Percentiles rank a stretch among this genome's conserved stretches.
Conservation (phyloP, 805 yeast genomes). For the Cyberlindnera maritima region DNA sequence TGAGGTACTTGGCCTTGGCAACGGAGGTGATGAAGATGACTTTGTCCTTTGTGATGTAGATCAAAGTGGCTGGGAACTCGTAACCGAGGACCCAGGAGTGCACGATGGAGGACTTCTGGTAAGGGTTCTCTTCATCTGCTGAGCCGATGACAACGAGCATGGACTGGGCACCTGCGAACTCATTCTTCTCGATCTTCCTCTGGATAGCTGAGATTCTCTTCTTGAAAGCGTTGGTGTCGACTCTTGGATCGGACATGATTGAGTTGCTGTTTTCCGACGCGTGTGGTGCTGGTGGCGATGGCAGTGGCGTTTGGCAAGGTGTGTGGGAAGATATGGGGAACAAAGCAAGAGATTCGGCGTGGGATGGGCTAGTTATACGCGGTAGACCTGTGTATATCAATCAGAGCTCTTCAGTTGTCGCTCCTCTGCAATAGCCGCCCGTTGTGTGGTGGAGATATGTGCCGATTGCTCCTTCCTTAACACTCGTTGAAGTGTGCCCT, state of each 20-base stretch:
- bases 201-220: constrained; percentile 47
- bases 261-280: neutral
- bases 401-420: no score
- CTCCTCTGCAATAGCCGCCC: neutral
- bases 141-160: constrained; percentile 77
- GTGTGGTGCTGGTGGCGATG: neutral
- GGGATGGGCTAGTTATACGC: neutral
- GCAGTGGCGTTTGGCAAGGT: neutral
- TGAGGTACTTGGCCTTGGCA: constrained; percentile 80
- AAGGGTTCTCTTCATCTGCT: constrained; percentile 83
- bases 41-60: constrained; percentile 59
- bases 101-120: constrained; percentile 79
- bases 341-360: neutral
- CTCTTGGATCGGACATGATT: constrained; percentile 55
- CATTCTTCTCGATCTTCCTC: constrained; percentile 25
- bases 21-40: constrained; percentile 71
- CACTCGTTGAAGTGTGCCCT: no score
- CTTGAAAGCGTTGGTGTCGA: constrained; percentile 52
- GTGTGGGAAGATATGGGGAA: neutral
- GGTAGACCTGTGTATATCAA: no score
- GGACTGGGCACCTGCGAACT: constrained; percentile 44
- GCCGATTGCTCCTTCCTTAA: no score
- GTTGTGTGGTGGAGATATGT: neutral
- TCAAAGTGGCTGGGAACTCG: constrained; percentile 90
- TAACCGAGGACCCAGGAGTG: constrained; percentile 93